Conservation (phyloP, 2,329 filamentous ascomycete genomes). For the Aspergillus ochraceus region DNA sequence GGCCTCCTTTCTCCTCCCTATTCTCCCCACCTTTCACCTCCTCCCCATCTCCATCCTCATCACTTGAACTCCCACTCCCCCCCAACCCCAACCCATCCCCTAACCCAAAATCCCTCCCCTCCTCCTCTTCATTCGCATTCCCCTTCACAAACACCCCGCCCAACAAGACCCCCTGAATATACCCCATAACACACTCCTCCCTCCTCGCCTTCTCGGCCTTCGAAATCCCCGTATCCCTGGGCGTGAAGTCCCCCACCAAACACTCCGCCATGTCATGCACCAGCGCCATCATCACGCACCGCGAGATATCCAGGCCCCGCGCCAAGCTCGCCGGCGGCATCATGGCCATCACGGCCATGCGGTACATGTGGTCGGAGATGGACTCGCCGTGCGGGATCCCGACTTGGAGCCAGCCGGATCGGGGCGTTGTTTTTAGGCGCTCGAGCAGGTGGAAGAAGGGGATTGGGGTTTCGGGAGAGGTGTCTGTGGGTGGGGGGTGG, state of each 20-base stretch:
- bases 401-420: constrained; percentile 93
- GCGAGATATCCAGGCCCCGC: constrained; percentile 69
- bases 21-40: constrained; percentile 34
- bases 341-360: constrained; percentile 96
- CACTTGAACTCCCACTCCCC: too few relatives aligned
- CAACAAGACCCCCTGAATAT: constrained; percentile 71
- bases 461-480: constrained; percentile 56
- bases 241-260: constrained; percentile 96
- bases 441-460: constrained; percentile 94
- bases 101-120: constrained; percentile 55
- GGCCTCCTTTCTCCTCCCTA: constrained; percentile 61
- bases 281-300: constrained; percentile 92
- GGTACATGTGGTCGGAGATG: constrained; percentile 98
- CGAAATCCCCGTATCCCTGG: constrained; percentile 68
- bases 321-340: constrained; percentile 76
- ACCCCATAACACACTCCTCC: constrained; percentile 88
- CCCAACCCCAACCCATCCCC: too few relatives aligned
- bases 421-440: constrained; percentile 91
- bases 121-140: not conserved
- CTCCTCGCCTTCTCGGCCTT: constrained; percentile 88
- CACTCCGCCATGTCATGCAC: constrained; percentile 97
- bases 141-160: constrained; percentile 56
- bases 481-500: not conserved
- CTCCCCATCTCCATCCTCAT: too few relatives aligned
- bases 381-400: constrained; percentile 76